phyloP scores from a whole-genome alignment of 1,284 basidiomycete species.

The Fomes fomentarius region DNA sequence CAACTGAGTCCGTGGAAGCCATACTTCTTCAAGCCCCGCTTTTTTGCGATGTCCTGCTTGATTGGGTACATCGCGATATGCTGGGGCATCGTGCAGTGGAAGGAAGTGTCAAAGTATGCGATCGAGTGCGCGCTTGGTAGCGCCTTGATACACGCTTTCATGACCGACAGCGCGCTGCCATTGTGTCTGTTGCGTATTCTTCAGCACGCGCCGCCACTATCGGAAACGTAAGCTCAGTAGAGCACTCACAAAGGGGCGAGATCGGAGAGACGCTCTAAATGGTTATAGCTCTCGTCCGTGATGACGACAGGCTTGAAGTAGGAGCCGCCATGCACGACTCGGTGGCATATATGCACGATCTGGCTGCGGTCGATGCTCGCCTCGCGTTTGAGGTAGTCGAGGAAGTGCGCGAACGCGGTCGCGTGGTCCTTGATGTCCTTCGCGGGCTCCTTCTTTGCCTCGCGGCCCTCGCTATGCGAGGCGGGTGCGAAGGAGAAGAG shows the following conservation, averaged over 20 bases:
- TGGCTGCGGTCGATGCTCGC: slow-evolving; percentile 46
- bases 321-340: slow-evolving; percentile 84
- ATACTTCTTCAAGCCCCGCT: slow-evolving; percentile 79
- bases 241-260: slow-evolving; percentile 77
- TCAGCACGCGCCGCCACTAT: background rate
- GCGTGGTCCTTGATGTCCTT: slow-evolving; percentile 55
- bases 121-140: slow-evolving; percentile 68
- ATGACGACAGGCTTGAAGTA: slow-evolving; percentile 72
- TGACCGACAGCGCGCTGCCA: slow-evolving; percentile 61
- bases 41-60: slow-evolving; percentile 59
- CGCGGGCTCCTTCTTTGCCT: slow-evolving; percentile 41
- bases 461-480: slow-evolving; percentile 29
- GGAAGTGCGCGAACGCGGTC: slow-evolving; percentile 67
- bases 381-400: slow-evolving; percentile 49
- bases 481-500: slow-evolving; percentile 48
- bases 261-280: slow-evolving; percentile 76
- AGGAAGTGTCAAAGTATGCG: slow-evolving; percentile 85
- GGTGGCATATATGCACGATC: slow-evolving; percentile 65
- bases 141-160: slow-evolving; percentile 60
- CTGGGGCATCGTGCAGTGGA: slow-evolving; percentile 76
- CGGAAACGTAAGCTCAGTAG: slow-evolving; percentile 6
- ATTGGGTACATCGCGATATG: slow-evolving; percentile 83
- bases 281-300: slow-evolving; percentile 59
- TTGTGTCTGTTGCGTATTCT: slow-evolving; percentile 51
- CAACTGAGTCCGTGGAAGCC: slow-evolving; percentile 87